These are phyloP conservation scores for Cadophora sp. DNA, from an alignment of 2,329 filamentous ascomycete genomes.

Conservation along the genomic window DNA sequence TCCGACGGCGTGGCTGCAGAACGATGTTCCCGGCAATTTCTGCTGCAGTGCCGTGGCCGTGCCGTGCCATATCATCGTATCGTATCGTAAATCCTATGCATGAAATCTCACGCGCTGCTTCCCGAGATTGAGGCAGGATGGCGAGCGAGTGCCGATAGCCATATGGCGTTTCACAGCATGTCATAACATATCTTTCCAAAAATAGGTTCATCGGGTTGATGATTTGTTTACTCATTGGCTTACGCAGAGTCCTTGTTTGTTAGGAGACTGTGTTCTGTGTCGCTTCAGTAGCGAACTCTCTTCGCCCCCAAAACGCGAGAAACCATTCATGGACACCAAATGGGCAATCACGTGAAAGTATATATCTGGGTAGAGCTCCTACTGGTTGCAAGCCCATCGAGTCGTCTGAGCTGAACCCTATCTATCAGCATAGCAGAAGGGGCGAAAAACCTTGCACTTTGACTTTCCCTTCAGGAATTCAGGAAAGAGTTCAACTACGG, in stretches of 20 bases:
- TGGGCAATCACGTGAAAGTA: background rate
- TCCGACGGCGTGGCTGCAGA: conserved; percentile 20
- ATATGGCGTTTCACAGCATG: conserved; percentile 23
- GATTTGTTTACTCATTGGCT: background rate
- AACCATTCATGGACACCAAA: background rate
- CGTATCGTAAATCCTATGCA: conserved; percentile 23
- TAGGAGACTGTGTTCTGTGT: background rate
- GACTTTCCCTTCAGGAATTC: background rate
- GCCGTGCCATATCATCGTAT: background rate
- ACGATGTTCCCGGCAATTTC: conserved; percentile 6
- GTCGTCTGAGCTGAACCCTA: background rate
- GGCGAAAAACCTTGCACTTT: conserved; percentile 6
- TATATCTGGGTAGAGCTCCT: background rate
- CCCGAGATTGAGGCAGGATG: conserved; percentile 24
- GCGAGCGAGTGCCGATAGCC: conserved; percentile 13
- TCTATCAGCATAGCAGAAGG: background rate
- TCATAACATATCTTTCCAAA: conserved; percentile 15
- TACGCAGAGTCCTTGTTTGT: background rate
- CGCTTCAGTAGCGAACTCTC: background rate
- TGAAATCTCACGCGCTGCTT: conserved; percentile 20
- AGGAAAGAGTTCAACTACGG: background rate
- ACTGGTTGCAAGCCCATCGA: background rate
- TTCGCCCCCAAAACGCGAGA: conserved; percentile 10
- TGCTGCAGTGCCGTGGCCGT: conserved; percentile 2
- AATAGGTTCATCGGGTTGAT: conserved; percentile 18